A percentile compares a stretch with the other conserved stretches of the same genome.
These are phyloP conservation scores for Middelhovenomyces tepae DNA, from an alignment of 805 yeast species.

Conservation along the genomic window DNA sequence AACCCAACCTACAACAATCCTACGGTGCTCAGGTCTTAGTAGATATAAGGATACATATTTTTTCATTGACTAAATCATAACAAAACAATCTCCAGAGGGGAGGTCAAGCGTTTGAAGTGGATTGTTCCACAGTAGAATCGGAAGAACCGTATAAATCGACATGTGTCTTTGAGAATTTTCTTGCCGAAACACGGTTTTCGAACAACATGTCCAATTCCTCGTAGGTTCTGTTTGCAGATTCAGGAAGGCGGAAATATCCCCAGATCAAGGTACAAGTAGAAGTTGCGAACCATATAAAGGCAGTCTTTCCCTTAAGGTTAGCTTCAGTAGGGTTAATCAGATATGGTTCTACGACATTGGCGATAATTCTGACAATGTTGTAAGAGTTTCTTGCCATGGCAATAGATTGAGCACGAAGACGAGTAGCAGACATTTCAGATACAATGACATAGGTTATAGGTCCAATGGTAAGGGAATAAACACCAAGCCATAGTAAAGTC, in stretches of 20 bases:
- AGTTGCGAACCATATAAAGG: conserved; percentile 37
- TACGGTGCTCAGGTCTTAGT: no score
- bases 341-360: conserved; percentile 35
- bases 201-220: conserved; percentile 54
- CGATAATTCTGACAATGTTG: conserved; percentile 14
- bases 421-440: conserved; percentile 36
- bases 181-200: conserved; percentile 23
- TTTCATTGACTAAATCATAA: no score
- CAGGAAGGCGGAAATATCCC: conserved; percentile 49
- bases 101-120: no score
- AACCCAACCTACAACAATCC: no score
- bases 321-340: conserved; percentile 37
- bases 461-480: conserved; percentile 38
- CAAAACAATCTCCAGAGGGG: no score
- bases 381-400: conserved; percentile 33
- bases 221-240: conserved; percentile 47
- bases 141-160: conserved; percentile 22
- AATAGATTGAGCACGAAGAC: conserved; percentile 35
- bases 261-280: conserved; percentile 29
- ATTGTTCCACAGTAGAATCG: no score
- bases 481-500: no score
- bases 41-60: no score
- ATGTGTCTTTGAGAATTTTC: conserved; percentile 17
- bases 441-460: conserved; percentile 36
- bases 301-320: conserved; percentile 39